phyloP scores from a whole-genome alignment of 371 early-diverging fungal species.

The Pancytospora epiphaga region DNA sequence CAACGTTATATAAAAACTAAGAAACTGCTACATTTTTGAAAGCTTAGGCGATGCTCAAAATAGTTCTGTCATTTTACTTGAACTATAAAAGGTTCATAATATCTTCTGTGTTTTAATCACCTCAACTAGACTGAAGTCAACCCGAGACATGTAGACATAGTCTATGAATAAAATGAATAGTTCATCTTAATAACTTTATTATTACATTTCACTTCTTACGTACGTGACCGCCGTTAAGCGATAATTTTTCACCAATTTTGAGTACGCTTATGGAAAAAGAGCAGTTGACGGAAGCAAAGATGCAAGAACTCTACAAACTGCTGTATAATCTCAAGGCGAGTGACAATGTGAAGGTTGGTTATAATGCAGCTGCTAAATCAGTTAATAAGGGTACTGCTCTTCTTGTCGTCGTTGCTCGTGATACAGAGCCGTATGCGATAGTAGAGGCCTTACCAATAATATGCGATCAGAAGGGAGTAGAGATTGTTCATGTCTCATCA shows the following conservation, averaged over 20 bases:
- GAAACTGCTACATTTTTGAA: too few relatives aligned
- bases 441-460: conserved; percentile 84
- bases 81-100: too few relatives aligned
- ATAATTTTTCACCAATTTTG: conserved; percentile 2
- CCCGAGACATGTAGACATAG: not conserved
- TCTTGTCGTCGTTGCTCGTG: conserved; percentile 93
- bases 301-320: conserved; percentile 80
- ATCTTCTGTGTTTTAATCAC: too few relatives aligned
- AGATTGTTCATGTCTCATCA: conserved; percentile 87
- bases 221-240: too few relatives aligned
- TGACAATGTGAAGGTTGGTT: conserved; percentile 95
- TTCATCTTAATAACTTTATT: too few relatives aligned
- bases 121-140: too few relatives aligned
- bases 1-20: too few relatives aligned
- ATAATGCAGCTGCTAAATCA: conserved; percentile 97
- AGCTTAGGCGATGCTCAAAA: too few relatives aligned
- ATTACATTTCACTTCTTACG: too few relatives aligned
- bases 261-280: not conserved
- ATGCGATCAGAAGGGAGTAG: conserved; percentile 97
- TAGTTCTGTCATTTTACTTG: too few relatives aligned
- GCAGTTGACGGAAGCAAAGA: conserved; percentile 66
- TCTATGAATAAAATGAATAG: not conserved
- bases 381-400: conserved; percentile 94
- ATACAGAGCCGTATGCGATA: conserved; percentile 89
- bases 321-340: conserved; percentile 88